Conservation (phyloP, 192 early-diverging fungal species). For the Linnemannia zychae region DNA sequence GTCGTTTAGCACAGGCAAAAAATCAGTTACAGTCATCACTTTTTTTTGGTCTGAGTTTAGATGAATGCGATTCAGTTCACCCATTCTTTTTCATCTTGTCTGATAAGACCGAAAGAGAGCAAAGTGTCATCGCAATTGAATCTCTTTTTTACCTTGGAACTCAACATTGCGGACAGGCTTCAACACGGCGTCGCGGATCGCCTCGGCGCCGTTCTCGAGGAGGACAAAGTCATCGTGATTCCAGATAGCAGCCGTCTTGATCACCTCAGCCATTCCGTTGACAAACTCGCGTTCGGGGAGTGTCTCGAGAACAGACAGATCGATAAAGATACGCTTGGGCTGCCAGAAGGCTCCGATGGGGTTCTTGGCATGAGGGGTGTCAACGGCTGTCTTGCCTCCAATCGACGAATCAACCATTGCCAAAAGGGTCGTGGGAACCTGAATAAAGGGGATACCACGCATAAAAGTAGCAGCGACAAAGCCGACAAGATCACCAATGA, state of each 20-base stretch:
- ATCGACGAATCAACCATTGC: constrained; percentile 99
- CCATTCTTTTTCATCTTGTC: not conserved
- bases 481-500: constrained; percentile 96
- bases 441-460: constrained; percentile 94
- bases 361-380: constrained; percentile 96
- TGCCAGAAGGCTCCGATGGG: constrained; percentile 97
- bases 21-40: constrained; percentile 6
- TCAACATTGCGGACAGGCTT: constrained; percentile 53
- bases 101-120: constrained; percentile 1
- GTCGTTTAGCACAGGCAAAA: not conserved
- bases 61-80: not conserved
- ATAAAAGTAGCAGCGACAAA: constrained; percentile 99
- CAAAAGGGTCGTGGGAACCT: constrained; percentile 94
- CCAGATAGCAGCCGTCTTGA: constrained; percentile 98
- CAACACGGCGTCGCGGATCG: constrained; percentile 82
- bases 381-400: constrained; percentile 97
- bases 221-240: constrained; percentile 88
- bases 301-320: constrained; percentile 85
- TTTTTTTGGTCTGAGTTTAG: not conserved
- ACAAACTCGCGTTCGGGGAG: constrained; percentile 93
- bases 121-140: not conserved
- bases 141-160: constrained; percentile 60
- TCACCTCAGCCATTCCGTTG: constrained; percentile 98
- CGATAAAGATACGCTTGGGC: constrained; percentile 93
- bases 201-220: constrained; percentile 88